Percentiles rank a stretch among this genome's conserved stretches.
Evolutionary conservation across 768 basidiomycete genomes (phyloP).

Genomic region (Trametes villosa): DNA sequence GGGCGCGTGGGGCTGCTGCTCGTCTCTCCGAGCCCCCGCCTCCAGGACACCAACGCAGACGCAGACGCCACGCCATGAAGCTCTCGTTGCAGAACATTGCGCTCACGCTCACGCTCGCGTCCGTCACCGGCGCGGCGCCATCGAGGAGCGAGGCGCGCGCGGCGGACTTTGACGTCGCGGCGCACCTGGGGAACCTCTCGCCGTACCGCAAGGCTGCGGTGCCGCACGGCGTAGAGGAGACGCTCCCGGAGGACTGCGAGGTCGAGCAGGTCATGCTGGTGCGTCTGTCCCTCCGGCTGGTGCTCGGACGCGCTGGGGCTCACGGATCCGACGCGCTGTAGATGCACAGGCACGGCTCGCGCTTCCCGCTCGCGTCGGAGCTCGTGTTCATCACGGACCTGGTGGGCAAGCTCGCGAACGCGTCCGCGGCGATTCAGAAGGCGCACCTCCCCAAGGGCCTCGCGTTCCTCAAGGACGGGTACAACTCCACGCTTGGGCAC

Average conservation of each 20-base stretch:
- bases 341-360: constrained; percentile 49
- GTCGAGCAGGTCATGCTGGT: constrained; percentile 46
- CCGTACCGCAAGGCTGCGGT: constrained; percentile 41
- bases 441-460: constrained; percentile 39
- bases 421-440: constrained; percentile 30
- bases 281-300: constrained; percentile 13
- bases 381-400: constrained; percentile 39
- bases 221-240: constrained; percentile 32
- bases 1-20: not conserved
- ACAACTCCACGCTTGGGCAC: constrained; percentile 38
- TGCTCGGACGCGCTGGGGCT: constrained; percentile 29
- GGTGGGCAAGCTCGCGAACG: constrained; percentile 35
- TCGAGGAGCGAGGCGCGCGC: not conserved
- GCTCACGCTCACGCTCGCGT: constrained; percentile 5
- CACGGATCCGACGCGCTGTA: constrained; percentile 39
- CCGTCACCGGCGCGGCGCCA: constrained; percentile 1
- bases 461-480: constrained; percentile 43
- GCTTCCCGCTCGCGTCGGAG: constrained; percentile 41
- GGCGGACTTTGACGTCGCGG: constrained; percentile 18
- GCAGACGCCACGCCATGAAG: constrained; percentile 18
- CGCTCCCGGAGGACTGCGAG: constrained; percentile 43
- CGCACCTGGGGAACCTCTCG: constrained; percentile 40
- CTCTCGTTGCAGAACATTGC: constrained; percentile 9
- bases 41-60: not conserved
- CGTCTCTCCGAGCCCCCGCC: constrained; percentile 1